These are phyloP conservation scores for Salpingoeca rosetta DNA, from an alignment of 78 protist genomes.

Conservation along the genomic window DNA sequence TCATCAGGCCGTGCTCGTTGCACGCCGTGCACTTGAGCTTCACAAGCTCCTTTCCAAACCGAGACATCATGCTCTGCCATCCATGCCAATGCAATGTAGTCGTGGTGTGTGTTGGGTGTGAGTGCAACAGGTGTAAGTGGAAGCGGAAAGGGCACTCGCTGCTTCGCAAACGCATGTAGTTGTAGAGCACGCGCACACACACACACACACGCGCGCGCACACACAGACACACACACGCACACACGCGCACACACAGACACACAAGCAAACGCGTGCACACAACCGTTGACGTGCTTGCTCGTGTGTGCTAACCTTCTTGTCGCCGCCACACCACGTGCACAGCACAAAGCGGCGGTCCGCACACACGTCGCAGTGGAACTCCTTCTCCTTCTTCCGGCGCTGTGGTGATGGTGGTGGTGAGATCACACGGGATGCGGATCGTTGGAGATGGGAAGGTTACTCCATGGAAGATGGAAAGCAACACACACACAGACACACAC, in stretches of 20 bases:
- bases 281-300: too few species aligned
- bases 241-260: neutral
- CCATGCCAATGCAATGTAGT: too few species aligned
- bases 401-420: too few species aligned
- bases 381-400: too few species aligned
- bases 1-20: neutral
- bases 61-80: neutral
- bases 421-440: too few species aligned
- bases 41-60: neutral
- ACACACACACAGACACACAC: neutral
- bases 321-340: neutral
- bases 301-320: neutral
- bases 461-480: neutral
- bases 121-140: neutral
- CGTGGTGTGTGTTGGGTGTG: neutral
- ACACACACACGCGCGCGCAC: neutral
- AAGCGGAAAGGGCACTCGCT: neutral
- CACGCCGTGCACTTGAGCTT: neutral
- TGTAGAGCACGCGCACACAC: neutral
- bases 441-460: too few species aligned
- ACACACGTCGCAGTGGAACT: neutral
- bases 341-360: neutral
- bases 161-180: too few species aligned
- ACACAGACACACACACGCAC: neutral
- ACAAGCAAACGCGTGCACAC: too few species aligned